These are phyloP conservation scores for Sporobolomyces roseus DNA, from an alignment of 768 basidiomycete species.

Conservation along the genomic window DNA sequence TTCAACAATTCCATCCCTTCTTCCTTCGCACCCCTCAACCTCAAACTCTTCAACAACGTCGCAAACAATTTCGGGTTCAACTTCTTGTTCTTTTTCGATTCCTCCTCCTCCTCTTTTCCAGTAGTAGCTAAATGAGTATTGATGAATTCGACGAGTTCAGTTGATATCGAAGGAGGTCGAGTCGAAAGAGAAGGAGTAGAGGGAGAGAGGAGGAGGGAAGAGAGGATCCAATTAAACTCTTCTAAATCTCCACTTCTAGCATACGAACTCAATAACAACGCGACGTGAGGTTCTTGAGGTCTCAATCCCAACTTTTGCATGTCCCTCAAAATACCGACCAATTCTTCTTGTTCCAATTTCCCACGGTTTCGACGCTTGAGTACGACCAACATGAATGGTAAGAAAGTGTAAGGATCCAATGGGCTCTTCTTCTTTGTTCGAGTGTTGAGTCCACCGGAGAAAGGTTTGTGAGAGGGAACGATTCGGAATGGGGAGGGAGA, in stretches of 20 bases:
- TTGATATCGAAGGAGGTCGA: no score
- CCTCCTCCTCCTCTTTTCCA: no score
- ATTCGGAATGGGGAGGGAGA: neutral
- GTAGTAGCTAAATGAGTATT: no score
- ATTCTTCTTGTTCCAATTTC: neutral
- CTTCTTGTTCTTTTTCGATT: no score
- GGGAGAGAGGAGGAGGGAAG: neutral
- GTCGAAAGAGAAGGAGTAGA: neutral
- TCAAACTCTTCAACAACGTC: neutral
- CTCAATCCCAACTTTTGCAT: neutral
- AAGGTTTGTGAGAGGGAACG: neutral
- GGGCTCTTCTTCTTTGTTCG: neutral
- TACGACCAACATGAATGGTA: neutral
- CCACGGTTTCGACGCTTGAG: neutral
- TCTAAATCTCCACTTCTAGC: neutral
- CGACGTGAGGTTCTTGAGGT: conserved; percentile 5
- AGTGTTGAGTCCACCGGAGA: no score
- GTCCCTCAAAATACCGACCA: neutral
- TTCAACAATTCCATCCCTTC: neutral
- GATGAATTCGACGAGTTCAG: no score
- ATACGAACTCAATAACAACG: neutral
- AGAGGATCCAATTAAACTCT: neutral
- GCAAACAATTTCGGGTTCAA: conserved; percentile 2
- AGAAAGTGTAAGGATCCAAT: conserved; percentile 21
- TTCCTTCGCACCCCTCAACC: neutral